Conservation (phyloP, 2,329 filamentous ascomycete genomes). For the Botryosphaeria dothidea region DNA sequence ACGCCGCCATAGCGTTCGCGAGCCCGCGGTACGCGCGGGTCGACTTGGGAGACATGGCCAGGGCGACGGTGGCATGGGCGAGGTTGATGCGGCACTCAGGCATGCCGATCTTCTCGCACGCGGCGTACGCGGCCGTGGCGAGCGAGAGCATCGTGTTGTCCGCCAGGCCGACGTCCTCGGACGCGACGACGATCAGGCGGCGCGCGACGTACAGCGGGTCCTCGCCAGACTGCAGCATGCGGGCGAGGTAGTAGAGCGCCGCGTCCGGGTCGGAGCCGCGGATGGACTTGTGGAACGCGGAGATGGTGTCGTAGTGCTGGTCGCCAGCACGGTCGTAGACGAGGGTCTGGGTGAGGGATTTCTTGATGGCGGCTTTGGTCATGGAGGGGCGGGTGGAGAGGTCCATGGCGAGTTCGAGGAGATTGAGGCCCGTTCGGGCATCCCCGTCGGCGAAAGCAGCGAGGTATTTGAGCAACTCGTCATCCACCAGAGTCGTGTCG, state of each 20-base stretch:
- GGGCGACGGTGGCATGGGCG: conserved; percentile 80
- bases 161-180: conserved; percentile 88
- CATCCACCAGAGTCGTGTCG: conserved; percentile 64
- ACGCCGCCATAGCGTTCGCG: conserved; percentile 74
- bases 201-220: conserved; percentile 91
- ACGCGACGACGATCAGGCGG: conserved; percentile 91
- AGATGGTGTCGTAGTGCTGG: conserved; percentile 97
- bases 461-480: conserved; percentile 77
- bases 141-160: conserved; percentile 82
- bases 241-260: conserved; percentile 87
- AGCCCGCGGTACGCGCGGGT: conserved; percentile 82
- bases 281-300: conserved; percentile 93
- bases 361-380: conserved; percentile 76
- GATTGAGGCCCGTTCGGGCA: conserved; percentile 86
- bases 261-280: conserved; percentile 86
- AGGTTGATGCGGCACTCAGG: conserved; percentile 92
- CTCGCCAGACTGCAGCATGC: conserved; percentile 94
- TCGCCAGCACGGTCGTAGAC: conserved; percentile 95
- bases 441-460: conserved; percentile 89
- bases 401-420: conserved; percentile 85
- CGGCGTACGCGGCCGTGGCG: conserved; percentile 82
- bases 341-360: conserved; percentile 82
- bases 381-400: conserved; percentile 65
- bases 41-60: conserved; percentile 80
- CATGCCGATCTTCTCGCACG: conserved; percentile 90